Base-by-base conservation (phyloP, 2,329 filamentous ascomycete genomes). In the Diatrype stigma region DNA sequence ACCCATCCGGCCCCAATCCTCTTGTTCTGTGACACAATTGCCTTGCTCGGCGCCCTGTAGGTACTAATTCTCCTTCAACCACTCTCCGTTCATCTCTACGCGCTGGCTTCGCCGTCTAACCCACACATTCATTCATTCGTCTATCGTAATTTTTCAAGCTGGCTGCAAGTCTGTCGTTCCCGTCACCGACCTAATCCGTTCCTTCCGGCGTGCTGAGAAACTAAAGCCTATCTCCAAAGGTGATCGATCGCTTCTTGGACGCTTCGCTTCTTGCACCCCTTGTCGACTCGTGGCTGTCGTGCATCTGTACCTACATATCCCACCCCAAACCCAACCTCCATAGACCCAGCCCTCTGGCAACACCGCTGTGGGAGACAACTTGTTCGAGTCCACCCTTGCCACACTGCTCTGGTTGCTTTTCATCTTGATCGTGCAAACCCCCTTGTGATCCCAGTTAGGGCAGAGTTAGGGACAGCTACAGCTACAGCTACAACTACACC, bases 291-390 rank as follows among this genome's bases (percentile, higher is more conserved):
- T 51, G 53, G 55, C 52, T 49, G 46, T 55, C 49, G 57, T 60
- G 60, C 62, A 60, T 60, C 52, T 52, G 57, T 61, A 60, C 62
- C 60, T 62, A 62, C 60, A 63, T 61, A 60, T 59, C 55, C 56
- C 58, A 56, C 57, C 55, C 55, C 37, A 51, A 54, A 48, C 53
- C 55, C 58, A 57, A 52, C 57, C 52, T 55, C 48, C 48, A 57
- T 53, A 50, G 34, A 37, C 34, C 34, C 34, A 50, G 51, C 42
- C 51, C 42, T 52, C 45, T 53, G 48, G 52, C 54, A 50, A 21
- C 53, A 51, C 53, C 50, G 48, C 51, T 49, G 53, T 56, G 56
- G 51, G 50, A 52, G 44, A 46, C 51, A 47, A 53, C 48, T 52
- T 51, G 51, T 44, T n/a, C 8, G 7, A 28, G 12, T 12, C 22